A percentile compares a stretch with the other conserved stretches of the same genome.
Conservation (phyloP, 2,329 filamentous ascomycete species). For the Sporothrix brasiliensis region DNA sequence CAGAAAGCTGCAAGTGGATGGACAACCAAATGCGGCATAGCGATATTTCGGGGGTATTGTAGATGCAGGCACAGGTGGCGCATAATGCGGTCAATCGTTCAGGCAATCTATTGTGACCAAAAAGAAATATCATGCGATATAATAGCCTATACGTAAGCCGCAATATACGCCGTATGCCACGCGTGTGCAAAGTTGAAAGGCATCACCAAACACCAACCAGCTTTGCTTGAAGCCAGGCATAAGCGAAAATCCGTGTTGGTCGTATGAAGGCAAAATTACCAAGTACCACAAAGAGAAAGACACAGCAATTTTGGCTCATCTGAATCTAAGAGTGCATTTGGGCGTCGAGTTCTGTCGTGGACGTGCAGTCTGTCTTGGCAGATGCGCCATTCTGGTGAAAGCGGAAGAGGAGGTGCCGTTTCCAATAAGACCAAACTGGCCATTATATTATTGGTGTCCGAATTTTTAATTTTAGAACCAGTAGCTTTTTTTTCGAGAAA, state of each 20-base stretch:
- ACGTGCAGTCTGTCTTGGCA: background rate
- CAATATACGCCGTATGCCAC: background rate
- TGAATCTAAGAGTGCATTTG: background rate
- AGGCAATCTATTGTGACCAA: background rate
- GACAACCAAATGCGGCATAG: background rate
- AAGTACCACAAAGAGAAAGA: background rate
- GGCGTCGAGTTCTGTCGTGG: background rate
- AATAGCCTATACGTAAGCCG: conserved; percentile 12
- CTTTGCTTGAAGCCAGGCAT: too few species aligned
- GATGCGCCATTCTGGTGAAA: background rate
- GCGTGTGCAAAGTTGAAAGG: background rate
- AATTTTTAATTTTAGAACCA: too few species aligned
- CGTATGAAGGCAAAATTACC: too few species aligned
- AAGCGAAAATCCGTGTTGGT: too few species aligned
- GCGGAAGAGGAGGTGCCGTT: conserved; percentile 3
- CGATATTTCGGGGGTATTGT: background rate
- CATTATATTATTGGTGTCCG: too few species aligned
- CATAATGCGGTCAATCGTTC: conserved; percentile 1
- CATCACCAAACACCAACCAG: background rate
- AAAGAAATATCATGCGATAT: background rate
- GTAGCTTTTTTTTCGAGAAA: too few species aligned
- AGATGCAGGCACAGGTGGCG: background rate
- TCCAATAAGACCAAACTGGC: background rate
- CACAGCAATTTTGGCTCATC: background rate
- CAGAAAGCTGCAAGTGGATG: background rate